Evolutionary conservation across 2,329 filamentous ascomycete genomes (phyloP).

Genomic region (Botrytis medusae): DNA sequence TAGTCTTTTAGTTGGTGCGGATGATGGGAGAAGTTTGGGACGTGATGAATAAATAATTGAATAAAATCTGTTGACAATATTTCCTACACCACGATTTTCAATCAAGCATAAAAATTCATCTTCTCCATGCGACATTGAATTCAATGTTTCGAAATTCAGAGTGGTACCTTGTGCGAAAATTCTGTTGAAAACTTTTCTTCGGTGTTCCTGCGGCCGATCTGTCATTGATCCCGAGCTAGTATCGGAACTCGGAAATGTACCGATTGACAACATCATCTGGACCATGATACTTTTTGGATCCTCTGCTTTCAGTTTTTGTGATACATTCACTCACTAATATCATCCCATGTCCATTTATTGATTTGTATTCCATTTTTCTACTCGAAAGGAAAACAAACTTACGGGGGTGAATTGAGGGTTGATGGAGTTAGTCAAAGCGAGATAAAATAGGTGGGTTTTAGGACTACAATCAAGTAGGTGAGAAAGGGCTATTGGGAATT

Average conservation of each 20-base stretch:
- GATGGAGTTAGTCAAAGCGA: no score
- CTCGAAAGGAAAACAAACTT: not conserved
- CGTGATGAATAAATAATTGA: no score
- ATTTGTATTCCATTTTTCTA: not conserved
- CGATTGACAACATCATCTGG: not conserved
- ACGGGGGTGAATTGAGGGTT: no score
- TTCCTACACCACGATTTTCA: fast-evolving
- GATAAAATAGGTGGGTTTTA: no score
- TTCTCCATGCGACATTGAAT: fast-evolving
- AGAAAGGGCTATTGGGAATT: no score
- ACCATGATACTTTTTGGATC: not conserved
- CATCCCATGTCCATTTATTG: not conserved
- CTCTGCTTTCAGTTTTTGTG: not conserved
- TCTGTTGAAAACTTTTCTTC: not conserved
- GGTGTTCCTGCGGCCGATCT: not conserved
- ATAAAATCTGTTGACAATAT: not conserved
- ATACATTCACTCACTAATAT: not conserved
- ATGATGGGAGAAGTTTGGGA: no score
- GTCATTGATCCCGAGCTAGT: not conserved
- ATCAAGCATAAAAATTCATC: not conserved
- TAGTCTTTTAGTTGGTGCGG: no score
- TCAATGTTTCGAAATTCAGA: no score
- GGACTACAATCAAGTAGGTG: no score
- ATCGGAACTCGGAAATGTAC: not conserved
- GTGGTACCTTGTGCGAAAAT: not conserved